A percentile compares a stretch with the other conserved stretches of the same genome.
phyloP scores from a whole-genome alignment of 202 grass and related monocot genomes.

The Setaria viridis region DNA sequence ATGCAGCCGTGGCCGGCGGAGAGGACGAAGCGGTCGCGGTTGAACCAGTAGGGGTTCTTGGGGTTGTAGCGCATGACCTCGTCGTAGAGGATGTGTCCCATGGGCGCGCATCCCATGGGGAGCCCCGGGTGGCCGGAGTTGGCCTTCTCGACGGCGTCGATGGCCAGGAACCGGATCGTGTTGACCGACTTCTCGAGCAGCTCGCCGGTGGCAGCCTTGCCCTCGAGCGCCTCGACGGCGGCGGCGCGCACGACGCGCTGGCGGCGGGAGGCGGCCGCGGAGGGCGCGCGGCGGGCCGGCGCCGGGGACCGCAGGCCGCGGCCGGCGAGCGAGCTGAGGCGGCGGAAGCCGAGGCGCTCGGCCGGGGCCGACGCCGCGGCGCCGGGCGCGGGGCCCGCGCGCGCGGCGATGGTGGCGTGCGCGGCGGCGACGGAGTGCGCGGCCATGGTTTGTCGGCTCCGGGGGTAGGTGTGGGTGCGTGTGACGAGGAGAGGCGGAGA shows the following conservation, averaged over 20 bases:
- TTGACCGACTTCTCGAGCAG: conserved; percentile 92
- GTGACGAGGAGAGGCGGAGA: conserved; percentile 38
- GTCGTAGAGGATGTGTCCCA: conserved; percentile 82
- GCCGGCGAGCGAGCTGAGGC: conserved; percentile 57
- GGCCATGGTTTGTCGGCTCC: conserved; percentile 43
- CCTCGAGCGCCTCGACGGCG: conserved; percentile 65
- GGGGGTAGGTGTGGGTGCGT: not conserved
- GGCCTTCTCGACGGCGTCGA: conserved; percentile 90
- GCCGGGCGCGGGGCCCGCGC: conserved; percentile 22
- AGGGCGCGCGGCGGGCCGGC: conserved; percentile 25
- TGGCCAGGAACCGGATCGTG: conserved; percentile 86
- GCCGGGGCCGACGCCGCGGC: not conserved
- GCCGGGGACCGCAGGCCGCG: conserved; percentile 53
- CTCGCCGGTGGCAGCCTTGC: conserved; percentile 54
- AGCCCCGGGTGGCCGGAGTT: conserved; percentile 77
- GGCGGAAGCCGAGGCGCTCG: conserved; percentile 56
- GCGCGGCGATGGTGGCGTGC: conserved; percentile 56
- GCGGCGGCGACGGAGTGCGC: conserved; percentile 63
- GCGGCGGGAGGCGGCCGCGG: conserved; percentile 34
- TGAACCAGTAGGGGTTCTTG: conserved; percentile 96
- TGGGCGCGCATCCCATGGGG: conserved; percentile 88
- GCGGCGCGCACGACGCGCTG: conserved; percentile 55
- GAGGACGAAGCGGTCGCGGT: conserved; percentile 90
- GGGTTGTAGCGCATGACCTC: conserved; percentile 95
- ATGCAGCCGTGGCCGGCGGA: conserved; percentile 91